These are phyloP conservation scores for Persicaria maculosa DNA, from an alignment of 148 eudicot genomes.

Conservation along the genomic window DNA sequence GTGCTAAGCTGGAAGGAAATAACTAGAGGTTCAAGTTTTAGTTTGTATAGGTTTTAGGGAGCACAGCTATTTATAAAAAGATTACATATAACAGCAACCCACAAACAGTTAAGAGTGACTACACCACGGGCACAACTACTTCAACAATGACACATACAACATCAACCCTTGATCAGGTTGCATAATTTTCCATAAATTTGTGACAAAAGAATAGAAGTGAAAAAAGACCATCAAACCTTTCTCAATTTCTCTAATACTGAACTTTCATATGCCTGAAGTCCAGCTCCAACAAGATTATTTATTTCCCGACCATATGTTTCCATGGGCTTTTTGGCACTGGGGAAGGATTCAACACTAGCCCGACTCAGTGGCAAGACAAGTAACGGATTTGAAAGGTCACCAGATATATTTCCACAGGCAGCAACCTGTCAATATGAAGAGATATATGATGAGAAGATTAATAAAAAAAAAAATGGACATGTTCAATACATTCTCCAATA, in stretches of 20 bases:
- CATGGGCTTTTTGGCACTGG: slow-evolving; percentile 29
- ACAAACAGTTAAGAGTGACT: too few relatives aligned
- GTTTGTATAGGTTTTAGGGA: neutral
- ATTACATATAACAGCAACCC: neutral
- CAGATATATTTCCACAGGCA: slow-evolving; percentile 48
- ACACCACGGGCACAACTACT: neutral
- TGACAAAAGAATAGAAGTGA: neutral
- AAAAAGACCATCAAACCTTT: slow-evolving; percentile 38
- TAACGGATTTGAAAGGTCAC: slow-evolving; percentile 71
- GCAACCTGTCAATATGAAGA: slow-evolving; percentile 38
- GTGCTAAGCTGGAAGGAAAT: neutral
- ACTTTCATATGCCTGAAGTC: slow-evolving; percentile 56
- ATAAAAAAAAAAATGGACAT: neutral
- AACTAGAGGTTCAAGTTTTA: neutral
- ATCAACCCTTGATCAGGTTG: neutral
- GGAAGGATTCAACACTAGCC: slow-evolving; percentile 23
- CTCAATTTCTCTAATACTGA: slow-evolving; percentile 59
- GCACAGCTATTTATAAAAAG: neutral
- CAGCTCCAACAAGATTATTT: slow-evolving; percentile 60
- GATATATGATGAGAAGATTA: neutral
- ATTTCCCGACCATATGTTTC: slow-evolving; percentile 1
- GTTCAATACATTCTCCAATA: slow-evolving; percentile 5
- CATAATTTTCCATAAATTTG: neutral
- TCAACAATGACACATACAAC: neutral
- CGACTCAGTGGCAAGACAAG: slow-evolving; percentile 63